Percentiles rank a stretch among this genome's conserved stretches.
These are phyloP conservation scores for Cladophialophora bantiana DNA, from an alignment of 2,329 filamentous ascomycete species.

Conservation along the genomic window DNA sequence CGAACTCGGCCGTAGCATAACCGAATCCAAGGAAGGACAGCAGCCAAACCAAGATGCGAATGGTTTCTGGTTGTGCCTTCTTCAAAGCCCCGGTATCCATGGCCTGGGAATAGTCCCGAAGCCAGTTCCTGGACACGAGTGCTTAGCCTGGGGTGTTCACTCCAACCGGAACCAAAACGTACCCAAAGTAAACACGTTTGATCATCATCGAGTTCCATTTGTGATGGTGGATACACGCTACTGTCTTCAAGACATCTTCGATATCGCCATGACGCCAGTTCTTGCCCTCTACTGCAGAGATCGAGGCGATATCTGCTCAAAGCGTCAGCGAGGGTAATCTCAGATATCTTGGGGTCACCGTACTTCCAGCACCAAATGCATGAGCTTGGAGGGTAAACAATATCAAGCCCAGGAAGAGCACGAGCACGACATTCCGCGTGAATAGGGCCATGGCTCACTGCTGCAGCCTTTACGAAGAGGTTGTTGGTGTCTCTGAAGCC, in stretches of 20 bases:
- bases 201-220: slow-evolving; percentile 85
- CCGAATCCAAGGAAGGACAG: slow-evolving; percentile 82
- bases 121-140: slow-evolving; percentile 66
- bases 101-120: slow-evolving; percentile 84
- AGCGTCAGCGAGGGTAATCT: slow-evolving; percentile 3
- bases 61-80: slow-evolving; percentile 77
- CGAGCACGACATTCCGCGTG: slow-evolving; percentile 31
- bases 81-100: slow-evolving; percentile 82
- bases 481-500: background rate
- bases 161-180: slow-evolving; percentile 3
- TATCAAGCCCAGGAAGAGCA: slow-evolving; percentile 47
- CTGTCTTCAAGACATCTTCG: slow-evolving; percentile 79
- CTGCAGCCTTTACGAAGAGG: background rate
- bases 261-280: slow-evolving; percentile 70
- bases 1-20: slow-evolving; percentile 85
- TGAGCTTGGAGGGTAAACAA: slow-evolving; percentile 49
- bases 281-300: slow-evolving; percentile 58
- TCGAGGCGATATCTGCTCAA: slow-evolving; percentile 55
- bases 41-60: slow-evolving; percentile 80
- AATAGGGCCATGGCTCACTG: slow-evolving; percentile 30
- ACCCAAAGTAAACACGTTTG: slow-evolving; percentile 76
- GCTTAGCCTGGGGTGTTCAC: background rate
- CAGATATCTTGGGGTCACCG: slow-evolving; percentile 37
- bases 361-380: slow-evolving; percentile 56
- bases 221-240: slow-evolving; percentile 78